Evolutionary conservation across 805 yeast genomes (phyloP).

Genomic region (Candida maltosa): DNA sequence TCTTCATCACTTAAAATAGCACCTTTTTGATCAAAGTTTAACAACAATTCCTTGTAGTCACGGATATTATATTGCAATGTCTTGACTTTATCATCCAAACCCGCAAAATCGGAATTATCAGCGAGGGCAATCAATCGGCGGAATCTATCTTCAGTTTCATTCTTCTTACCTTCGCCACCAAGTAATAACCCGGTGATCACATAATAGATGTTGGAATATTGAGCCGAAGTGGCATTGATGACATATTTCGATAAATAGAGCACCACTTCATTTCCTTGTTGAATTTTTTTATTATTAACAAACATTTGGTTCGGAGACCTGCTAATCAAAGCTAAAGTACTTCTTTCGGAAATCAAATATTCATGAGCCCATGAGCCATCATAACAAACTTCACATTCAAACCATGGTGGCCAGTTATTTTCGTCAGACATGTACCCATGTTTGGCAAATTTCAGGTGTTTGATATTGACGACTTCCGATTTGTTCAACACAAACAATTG

Average conservation of each 20-base stretch:
- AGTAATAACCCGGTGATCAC: constrained; percentile 33
- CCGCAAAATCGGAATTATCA: constrained; percentile 33
- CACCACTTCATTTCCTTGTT: constrained; percentile 25
- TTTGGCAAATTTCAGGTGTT: constrained; percentile 42
- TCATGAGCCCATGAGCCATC: constrained; percentile 35
- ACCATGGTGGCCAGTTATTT: constrained; percentile 83
- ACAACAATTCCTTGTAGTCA: constrained; percentile 30
- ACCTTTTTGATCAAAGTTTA: constrained; percentile 36
- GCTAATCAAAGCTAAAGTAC: constrained; percentile 41
- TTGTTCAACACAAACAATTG: constrained; percentile 51
- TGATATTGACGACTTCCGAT: constrained; percentile 17
- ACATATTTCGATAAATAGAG: constrained; percentile 37
- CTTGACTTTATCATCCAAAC: constrained; percentile 26
- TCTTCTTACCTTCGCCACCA: constrained; percentile 22
- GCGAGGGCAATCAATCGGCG: constrained; percentile 35
- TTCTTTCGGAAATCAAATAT: constrained; percentile 32
- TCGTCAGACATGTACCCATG: constrained; percentile 53
- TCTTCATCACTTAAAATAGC: constrained; percentile 17
- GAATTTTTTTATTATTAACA: constrained; percentile 12
- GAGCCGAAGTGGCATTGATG: constrained; percentile 34
- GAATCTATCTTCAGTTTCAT: constrained; percentile 35
- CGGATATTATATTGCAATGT: constrained; percentile 30
- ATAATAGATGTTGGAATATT: constrained; percentile 34
- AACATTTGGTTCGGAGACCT: constrained; percentile 52
- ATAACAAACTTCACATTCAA: constrained; percentile 66